Percentiles rank a stretch among this genome's conserved stretches.
Conservation (phyloP, 441 rosid species). For the Mallotus japonicus region DNA sequence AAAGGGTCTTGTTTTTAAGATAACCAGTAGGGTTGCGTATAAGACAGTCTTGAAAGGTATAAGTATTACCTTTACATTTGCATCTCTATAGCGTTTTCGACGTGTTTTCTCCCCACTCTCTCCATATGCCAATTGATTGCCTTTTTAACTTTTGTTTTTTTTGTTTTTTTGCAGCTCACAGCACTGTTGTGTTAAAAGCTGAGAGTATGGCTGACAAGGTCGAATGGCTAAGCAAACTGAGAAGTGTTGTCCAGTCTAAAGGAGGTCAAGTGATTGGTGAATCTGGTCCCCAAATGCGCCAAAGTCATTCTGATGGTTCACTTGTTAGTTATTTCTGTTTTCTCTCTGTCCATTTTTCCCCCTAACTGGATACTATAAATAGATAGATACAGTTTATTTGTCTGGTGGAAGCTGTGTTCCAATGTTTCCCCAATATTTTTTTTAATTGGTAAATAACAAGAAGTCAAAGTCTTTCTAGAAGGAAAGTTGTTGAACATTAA, state of each 20-base stretch:
- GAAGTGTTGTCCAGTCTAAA: conserved; percentile 59
- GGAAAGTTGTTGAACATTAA: neutral
- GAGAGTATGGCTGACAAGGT: conserved; percentile 79
- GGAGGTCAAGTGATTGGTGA: conserved; percentile 70
- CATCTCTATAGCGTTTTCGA: neutral
- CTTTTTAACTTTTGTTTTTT: neutral
- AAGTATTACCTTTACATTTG: conserved; percentile 2
- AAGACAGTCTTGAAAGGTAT: conserved; percentile 94
- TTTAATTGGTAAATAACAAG: neutral
- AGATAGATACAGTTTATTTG: neutral
- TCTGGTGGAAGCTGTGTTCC: conserved; percentile 1
- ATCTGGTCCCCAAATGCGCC: conserved; percentile 60
- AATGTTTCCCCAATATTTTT: neutral
- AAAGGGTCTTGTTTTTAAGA: conserved; percentile 80
- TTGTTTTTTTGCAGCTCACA: conserved; percentile 68
- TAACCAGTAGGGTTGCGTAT: conserved; percentile 85
- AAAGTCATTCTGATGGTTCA: conserved; percentile 97
- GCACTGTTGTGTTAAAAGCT: conserved; percentile 79
- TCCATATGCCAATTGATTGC: conserved; percentile 8
- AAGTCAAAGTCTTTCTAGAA: neutral
- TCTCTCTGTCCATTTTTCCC: neutral
- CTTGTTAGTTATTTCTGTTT: conserved; percentile 61
- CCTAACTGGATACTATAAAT: neutral
- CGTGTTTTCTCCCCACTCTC: neutral
- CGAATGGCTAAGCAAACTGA: conserved; percentile 85